Evolutionary conservation across 495 filamentous ascomycete species (phyloP).

Genomic region (Xylaria palmicola): DNA sequence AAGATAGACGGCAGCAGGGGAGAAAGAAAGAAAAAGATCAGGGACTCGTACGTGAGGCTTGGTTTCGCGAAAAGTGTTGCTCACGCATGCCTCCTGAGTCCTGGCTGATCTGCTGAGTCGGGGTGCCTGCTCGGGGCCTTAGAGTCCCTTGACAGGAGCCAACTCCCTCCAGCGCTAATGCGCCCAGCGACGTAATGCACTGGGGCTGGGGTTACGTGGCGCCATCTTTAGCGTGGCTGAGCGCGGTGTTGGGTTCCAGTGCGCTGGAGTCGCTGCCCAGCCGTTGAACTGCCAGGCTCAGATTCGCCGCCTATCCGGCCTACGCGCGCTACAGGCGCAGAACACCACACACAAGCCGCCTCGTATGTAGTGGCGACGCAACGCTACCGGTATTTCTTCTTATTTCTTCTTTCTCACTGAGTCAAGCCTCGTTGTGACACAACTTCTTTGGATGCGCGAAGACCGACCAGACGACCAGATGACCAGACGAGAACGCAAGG

Average conservation of each 20-base stretch:
- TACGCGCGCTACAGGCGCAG: background rate
- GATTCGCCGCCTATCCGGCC: no score
- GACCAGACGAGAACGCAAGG: background rate
- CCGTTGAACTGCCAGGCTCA: background rate
- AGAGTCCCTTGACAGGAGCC: constrained; percentile 10
- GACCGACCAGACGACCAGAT: no score
- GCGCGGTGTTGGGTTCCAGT: constrained; percentile 1
- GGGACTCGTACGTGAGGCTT: background rate
- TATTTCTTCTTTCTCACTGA: background rate
- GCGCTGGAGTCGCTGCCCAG: constrained; percentile 9
- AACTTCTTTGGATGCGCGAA: background rate
- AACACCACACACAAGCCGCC: background rate
- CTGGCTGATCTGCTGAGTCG: background rate
- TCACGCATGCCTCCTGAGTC: background rate
- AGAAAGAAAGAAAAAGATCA: background rate
- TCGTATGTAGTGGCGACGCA: constrained; percentile 4
- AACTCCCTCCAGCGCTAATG: constrained; percentile 24
- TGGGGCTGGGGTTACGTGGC: constrained; percentile 28
- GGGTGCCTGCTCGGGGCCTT: background rate
- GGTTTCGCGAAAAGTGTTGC: constrained; percentile 13
- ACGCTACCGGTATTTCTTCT: no score
- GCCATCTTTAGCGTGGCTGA: constrained; percentile 15
- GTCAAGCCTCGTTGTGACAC: background rate
- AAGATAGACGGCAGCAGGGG: background rate
- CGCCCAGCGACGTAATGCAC: constrained; percentile 33